Base-by-base conservation (phyloP, 2,329 filamentous ascomycete genomes). In the Aspergillus fructus region DNA sequence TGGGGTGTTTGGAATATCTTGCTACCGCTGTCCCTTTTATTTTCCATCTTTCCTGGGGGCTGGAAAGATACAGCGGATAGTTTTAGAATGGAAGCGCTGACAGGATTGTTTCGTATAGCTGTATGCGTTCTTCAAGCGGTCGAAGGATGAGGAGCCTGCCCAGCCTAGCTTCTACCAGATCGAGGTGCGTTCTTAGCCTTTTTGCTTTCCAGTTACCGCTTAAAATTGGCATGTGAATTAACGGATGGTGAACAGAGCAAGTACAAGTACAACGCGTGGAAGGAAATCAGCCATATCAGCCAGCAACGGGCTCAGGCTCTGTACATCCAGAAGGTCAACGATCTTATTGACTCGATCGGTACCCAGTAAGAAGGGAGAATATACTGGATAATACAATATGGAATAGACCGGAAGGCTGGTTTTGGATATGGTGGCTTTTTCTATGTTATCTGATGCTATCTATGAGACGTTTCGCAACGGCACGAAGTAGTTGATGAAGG, bases 211-310 rank as follows among this genome's bases (percentile, higher is more conserved):
- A 27, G 15, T 12, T 6, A 5, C 11, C n/a, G 33, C 7, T 33
- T 7, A 6, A 30, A 13, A 33, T 13, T 2, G 13, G 30, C 4
- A 3, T 24, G 23, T 47, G 24, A 21, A 45, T 15, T 48, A 19
- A 48, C 30, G 8, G 17, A 37, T 37, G 12, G 11, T 8, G n/a
- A 62, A 60, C 52, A 91, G 89, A 86, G 81, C 78, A 96, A 94
- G 80, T 85, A 85, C 68, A 96, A 96, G 83, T 85, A 87, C 79
- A 83, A 81, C 68, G 85, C 88, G 54, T 96, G 91, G 91, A 79
- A 91, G 77, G 83, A 86, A 71, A 69, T 86, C 61, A 83, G 85
- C 68, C 84, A 92, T 60, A 72, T 86, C 64, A 84, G 82, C 60
- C 70, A 83, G 60, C 82, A 88, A 62, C 75, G 86, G 63, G 92